Conservation (phyloP, 352 stramenopile species). For the Globisporangium okanoganense region DNA sequence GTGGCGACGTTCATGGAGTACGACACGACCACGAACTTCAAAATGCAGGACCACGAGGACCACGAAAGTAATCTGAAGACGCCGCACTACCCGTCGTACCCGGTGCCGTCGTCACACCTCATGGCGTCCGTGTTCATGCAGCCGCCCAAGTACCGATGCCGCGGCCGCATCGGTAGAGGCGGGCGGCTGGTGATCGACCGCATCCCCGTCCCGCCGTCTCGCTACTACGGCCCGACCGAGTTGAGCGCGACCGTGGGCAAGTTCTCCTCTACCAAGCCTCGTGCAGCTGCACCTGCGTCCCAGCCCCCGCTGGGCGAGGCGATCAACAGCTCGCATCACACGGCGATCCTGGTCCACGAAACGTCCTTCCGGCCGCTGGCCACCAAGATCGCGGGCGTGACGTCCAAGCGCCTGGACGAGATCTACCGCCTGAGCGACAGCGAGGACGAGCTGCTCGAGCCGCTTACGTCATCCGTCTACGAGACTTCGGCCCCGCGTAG, state of each 20-base stretch:
- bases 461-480: conserved; percentile 48
- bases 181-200: conserved; percentile 73
- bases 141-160: conserved; percentile 65
- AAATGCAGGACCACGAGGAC: conserved; percentile 33
- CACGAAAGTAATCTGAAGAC: conserved; percentile 11
- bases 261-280: conserved; percentile 1
- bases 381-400: conserved; percentile 50
- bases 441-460: conserved; percentile 74
- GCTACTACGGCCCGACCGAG: conserved; percentile 54
- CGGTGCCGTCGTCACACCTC: conserved; percentile 48
- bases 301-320: conserved; percentile 20
- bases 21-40: conserved; percentile 63
- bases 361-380: conserved; percentile 42
- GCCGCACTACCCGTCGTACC: conserved; percentile 64
- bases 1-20: conserved; percentile 73
- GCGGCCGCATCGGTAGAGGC: conserved; percentile 66
- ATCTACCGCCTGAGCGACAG: conserved; percentile 87
- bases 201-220: conserved; percentile 46
- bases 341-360: conserved; percentile 64
- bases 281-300: conserved; percentile 10
- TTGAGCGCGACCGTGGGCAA: conserved; percentile 35
- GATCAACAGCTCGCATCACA: conserved; percentile 44
- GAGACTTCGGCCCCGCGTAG: conserved; percentile 27
- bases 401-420: conserved; percentile 57
- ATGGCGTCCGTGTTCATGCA: conserved; percentile 70